Evolutionary conservation across 768 basidiomycete genomes (phyloP), one percentile per base, ranked within the genome.

Genomic region (Phallus indusiatus): DNA sequence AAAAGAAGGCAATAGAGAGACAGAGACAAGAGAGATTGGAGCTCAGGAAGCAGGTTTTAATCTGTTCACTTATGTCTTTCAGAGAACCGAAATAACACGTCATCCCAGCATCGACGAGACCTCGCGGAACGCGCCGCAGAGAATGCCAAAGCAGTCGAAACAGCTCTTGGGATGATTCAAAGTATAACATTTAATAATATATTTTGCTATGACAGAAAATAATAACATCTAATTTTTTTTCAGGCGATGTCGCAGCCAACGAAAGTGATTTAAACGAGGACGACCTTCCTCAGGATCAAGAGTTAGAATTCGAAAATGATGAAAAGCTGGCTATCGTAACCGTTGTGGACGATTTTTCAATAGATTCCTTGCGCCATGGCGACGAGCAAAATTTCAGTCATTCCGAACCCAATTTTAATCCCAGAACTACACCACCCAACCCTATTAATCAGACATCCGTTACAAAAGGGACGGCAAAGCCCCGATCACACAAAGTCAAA

Each of bases 301-400:
- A 84, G 57, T 80, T 83, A 68, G 85, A 88, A 68, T 94, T 83
- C 63, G 86, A 89, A 65, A 86, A 86, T 64, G 90, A 92, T 66
- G 86, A 94, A 67, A 80, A 86, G 61, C 77, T 90, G 34, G 90
- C 94, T 49, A 91, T 88, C 17, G 93, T 96, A 49, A 94, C 92
- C 16, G 84, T 96, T 53, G 84, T 90, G 14, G 90, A 96, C 68
- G 91, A 96, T 69, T 90, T 95, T 69, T 90, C 94, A 69, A 83
- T 88, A 20, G 78, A 81, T 65, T 71, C 76, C 48, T 70, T 85
- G 10, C 48, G 24, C n/a, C 57, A 59, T 47, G 28, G 50, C 37
- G 28, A 49, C 20, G 8, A 10, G 17, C 22, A 24, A 67, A 75
- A 81, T 34, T 78, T 83, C 62, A 83, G 76, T 7, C 72, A 75